Evolutionary conservation across 2,329 filamentous ascomycete species (phyloP).

Genomic region (Cercospora sp.): DNA sequence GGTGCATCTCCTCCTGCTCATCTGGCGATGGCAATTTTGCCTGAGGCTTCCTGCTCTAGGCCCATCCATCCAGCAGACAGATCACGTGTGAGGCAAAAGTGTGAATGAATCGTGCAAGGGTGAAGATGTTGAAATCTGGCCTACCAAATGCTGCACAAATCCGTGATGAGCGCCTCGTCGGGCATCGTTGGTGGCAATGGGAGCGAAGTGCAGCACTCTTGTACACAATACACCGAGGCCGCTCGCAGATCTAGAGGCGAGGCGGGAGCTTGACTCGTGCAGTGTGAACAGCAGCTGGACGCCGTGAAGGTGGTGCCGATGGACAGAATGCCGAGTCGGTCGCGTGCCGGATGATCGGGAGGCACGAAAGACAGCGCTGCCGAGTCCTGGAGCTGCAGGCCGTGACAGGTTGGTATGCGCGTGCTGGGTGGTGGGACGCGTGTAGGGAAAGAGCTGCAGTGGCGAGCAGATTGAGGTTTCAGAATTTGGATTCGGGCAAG

Average conservation of each 20-base stretch:
- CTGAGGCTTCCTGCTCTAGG: not conserved
- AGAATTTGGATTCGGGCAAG: not conserved
- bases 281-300: not conserved
- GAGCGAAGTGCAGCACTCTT: not conserved
- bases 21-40: not conserved
- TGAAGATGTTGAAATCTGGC: constrained; percentile 26
- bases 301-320: not conserved
- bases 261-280: constrained; percentile 4
- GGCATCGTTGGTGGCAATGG: constrained; percentile 17
- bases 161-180: constrained; percentile 36
- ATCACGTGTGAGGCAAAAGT: not conserved
- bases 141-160: constrained; percentile 51
- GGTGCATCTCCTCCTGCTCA: not conserved
- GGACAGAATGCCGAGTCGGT: not conserved
- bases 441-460: not conserved
- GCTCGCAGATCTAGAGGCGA: constrained; percentile 1
- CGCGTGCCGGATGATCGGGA: not conserved
- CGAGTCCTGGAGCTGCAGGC: not conserved
- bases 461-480: not conserved
- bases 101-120: constrained; percentile 7
- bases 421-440: not conserved
- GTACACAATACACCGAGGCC: not conserved
- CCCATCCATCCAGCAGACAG: not conserved
- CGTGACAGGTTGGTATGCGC: not conserved
- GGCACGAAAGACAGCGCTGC: not conserved